These are phyloP conservation scores for Oenanthe sinensis DNA, from an alignment of 129 eudicot genomes.

Conservation along the genomic window DNA sequence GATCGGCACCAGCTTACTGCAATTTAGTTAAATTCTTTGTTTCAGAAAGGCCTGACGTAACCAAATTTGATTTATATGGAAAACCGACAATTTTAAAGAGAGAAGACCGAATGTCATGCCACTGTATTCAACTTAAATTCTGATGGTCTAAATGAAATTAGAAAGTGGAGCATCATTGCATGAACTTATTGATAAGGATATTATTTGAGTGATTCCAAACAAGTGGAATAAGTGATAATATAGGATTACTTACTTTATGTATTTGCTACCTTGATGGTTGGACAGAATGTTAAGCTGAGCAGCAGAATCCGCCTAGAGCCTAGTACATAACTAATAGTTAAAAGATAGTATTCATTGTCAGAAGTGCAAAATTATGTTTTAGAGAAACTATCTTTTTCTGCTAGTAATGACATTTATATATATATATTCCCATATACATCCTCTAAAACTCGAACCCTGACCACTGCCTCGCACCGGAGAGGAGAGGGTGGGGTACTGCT, in stretches of 20 bases:
- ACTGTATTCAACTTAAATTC: not conserved
- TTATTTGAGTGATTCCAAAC: slow-evolving; percentile 4
- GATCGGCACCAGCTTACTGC: not conserved
- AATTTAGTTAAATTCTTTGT: not conserved
- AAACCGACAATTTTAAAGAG: no score
- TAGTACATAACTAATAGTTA: not conserved
- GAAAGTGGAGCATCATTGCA: not conserved
- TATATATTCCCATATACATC: no score
- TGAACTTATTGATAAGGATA: not conserved
- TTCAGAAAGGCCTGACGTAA: not conserved
- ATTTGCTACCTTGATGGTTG: not conserved
- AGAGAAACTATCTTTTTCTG: not conserved
- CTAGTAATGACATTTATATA: no score
- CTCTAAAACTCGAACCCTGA: no score
- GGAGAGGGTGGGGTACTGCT: not conserved
- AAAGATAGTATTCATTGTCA: not conserved
- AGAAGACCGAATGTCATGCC: not conserved
- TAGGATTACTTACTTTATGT: not conserved
- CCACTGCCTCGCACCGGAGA: not conserved
- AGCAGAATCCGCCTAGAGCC: slow-evolving; percentile 1
- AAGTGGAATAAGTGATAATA: slow-evolving; percentile 8
- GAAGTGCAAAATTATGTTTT: not conserved
- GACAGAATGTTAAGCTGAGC: not conserved
- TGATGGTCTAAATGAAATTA: not conserved
- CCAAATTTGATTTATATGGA: not conserved